Conservation (phyloP, 2,329 filamentous ascomycete species). For the Diplodia corticola region DNA sequence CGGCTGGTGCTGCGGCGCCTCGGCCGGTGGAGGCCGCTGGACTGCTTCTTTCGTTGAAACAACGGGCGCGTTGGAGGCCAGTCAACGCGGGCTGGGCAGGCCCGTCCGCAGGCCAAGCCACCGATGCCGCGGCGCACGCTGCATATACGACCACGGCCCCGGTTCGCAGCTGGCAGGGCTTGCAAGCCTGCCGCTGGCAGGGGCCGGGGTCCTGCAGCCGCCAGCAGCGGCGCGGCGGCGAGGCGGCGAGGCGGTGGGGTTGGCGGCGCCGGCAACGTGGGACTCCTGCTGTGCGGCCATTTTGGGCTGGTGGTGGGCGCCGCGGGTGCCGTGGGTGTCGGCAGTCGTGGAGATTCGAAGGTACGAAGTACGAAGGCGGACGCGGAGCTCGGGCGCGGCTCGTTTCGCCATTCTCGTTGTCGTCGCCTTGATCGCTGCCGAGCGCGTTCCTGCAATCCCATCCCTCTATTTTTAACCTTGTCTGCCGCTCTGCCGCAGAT, state of each 20-base stretch:
- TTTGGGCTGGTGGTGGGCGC: too few species aligned
- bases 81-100: background rate
- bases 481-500: conserved; percentile 5
- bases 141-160: conserved; percentile 2
- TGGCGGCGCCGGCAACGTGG: background rate
- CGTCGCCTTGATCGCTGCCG: conserved; percentile 4
- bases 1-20: too few species aligned
- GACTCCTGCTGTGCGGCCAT: background rate
- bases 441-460: conserved; percentile 17
- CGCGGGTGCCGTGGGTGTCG: too few species aligned
- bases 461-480: conserved; percentile 17
- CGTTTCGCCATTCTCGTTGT: conserved; percentile 14
- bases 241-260: background rate
- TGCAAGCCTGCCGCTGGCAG: background rate
- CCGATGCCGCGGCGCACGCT: background rate
- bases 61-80: background rate
- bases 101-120: conserved; percentile 1
- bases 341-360: background rate
- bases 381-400: background rate
- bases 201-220: background rate
- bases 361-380: background rate
- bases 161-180: too few species aligned
- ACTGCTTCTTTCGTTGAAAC: conserved; percentile 17
- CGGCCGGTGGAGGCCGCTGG: background rate
- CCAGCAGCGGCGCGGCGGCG: too few species aligned